These are phyloP conservation scores for Ceratocystis lukuohia DNA, from an alignment of 2,329 filamentous ascomycete genomes.

Conservation along the genomic window DNA sequence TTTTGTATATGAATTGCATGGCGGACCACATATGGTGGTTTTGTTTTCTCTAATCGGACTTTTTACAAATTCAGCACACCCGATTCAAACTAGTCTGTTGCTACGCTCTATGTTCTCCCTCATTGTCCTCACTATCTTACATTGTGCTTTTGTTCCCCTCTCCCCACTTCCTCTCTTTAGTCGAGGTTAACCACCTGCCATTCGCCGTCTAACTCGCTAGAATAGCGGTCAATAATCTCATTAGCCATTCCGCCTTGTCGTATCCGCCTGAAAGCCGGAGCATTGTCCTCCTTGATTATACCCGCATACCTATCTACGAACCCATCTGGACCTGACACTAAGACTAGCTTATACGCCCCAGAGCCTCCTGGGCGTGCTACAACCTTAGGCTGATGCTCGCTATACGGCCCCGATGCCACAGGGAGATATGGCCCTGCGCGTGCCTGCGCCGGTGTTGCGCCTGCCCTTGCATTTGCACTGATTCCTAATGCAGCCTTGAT, in stretches of 20 bases:
- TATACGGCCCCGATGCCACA: slow-evolving; percentile 22
- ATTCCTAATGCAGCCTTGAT: slow-evolving; percentile 31
- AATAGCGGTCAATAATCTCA: slow-evolving; percentile 15
- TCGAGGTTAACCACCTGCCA: slow-evolving; percentile 19
- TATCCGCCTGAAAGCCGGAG: slow-evolving; percentile 16
- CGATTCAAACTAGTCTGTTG: too few species aligned
- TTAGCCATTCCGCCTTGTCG: slow-evolving; percentile 17
- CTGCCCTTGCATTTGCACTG: slow-evolving; percentile 21
- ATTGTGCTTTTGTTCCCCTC: not conserved
- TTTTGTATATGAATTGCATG: slow-evolving; percentile 9
- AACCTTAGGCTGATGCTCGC: slow-evolving; percentile 18
- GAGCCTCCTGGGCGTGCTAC: slow-evolving; percentile 18
- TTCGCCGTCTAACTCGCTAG: slow-evolving; percentile 1
- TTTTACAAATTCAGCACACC: not conserved
- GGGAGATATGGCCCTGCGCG: slow-evolving; percentile 23
- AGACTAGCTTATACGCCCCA: slow-evolving; percentile 50
- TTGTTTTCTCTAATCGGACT: not conserved
- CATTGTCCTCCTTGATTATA: slow-evolving; percentile 21
- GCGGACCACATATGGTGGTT: not conserved
- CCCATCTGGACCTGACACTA: slow-evolving; percentile 82
- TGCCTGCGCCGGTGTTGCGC: slow-evolving; percentile 23
- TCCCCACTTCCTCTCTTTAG: not conserved
- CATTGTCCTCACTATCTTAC: slow-evolving; percentile 1
- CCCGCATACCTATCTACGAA: slow-evolving; percentile 75
- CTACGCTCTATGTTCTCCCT: too few species aligned